Evolutionary conservation across 257 asterid genomes (phyloP), one percentile per base, ranked within the genome.

Genomic region (Nicotiana sylvestris): DNA sequence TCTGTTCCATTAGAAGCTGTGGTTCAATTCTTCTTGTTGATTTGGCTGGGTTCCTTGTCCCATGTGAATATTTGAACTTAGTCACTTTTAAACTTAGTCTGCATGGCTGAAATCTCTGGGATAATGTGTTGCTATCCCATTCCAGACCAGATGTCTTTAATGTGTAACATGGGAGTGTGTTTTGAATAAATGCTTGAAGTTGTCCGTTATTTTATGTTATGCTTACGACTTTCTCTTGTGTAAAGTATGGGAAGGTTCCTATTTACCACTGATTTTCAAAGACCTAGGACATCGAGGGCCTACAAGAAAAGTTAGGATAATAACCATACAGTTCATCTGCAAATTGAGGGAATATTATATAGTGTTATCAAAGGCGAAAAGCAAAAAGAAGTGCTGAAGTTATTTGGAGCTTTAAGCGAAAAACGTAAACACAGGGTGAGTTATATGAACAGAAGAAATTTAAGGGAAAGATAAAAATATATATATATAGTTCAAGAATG

Each of bases 271-370:
- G n/a, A 43, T 43, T n/a, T 43, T 39, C 78, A 37, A 18, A 57
- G 43, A 18, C 18, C 33, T 39, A 37, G 4, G 56, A n/a, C 56
- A n/a, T 69, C 56, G 25, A 69, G 77, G 76, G 76, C 10, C 76
- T 27, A 33, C 55, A 68, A 68, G 55, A 9, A 68, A 37, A 68
- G 30, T 68, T 35, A 9, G 77, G 77, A 68, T 37, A 37, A 69
- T 37, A 69, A 37, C 56, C 77, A 69, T n/a, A 37, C 9, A 37
- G 77, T 69, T 37, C 56, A 69, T 69, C 32, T 69, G 77, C 77
- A 69, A 68, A 37, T 68, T 35, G 17, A 18, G 55, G 77, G 56
- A 69, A 15, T 55, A 55, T 55, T 13, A 37, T 69, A n/a, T 32
- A 69, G 55, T 37, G 30, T 35, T 37, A 18, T 68, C 77, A 37